Percentiles rank a stretch among this genome's conserved stretches.
Conservation (phyloP, 1,284 basidiomycete species). For the Exsudoporus floridanus region DNA sequence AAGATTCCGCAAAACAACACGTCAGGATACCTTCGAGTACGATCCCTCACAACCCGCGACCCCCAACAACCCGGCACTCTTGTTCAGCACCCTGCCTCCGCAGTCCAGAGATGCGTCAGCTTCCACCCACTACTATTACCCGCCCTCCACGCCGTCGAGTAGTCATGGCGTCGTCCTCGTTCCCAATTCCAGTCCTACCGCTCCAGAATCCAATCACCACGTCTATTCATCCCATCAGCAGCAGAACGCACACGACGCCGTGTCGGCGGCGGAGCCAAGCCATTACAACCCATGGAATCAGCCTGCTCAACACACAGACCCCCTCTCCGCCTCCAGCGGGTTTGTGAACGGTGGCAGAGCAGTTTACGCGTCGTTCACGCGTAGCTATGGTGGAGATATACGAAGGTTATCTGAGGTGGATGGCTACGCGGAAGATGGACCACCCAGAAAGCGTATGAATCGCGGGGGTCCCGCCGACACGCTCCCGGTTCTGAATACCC, state of each 20-base stretch:
- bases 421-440: conserved; percentile 50
- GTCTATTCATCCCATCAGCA: conserved; percentile 40
- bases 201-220: conserved; percentile 39
- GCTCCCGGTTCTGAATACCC: conserved; percentile 14
- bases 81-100: conserved; percentile 41
- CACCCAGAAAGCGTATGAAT: conserved; percentile 68
- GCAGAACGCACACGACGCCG: conserved; percentile 41
- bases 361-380: conserved; percentile 50
- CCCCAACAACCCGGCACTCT: conserved; percentile 24
- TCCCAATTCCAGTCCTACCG: conserved; percentile 68
- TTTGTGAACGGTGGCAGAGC: conserved; percentile 47
- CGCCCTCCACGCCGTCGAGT: conserved; percentile 37
- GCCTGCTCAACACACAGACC: conserved; percentile 45
- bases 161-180: conserved; percentile 57
- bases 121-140: conserved; percentile 48
- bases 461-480: conserved; percentile 45
- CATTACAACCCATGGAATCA: conserved; percentile 41
- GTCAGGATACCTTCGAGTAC: conserved; percentile 37
- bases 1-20: conserved; percentile 54
- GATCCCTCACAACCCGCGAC: conserved; percentile 37
- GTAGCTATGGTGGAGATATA: conserved; percentile 40
- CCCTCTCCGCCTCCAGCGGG: conserved; percentile 59
- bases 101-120: conserved; percentile 59
- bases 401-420: conserved; percentile 39
- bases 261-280: conserved; percentile 40